Conservation (phyloP, 345 rosid genomes). For the Psidium friedrichsthalianum region DNA sequence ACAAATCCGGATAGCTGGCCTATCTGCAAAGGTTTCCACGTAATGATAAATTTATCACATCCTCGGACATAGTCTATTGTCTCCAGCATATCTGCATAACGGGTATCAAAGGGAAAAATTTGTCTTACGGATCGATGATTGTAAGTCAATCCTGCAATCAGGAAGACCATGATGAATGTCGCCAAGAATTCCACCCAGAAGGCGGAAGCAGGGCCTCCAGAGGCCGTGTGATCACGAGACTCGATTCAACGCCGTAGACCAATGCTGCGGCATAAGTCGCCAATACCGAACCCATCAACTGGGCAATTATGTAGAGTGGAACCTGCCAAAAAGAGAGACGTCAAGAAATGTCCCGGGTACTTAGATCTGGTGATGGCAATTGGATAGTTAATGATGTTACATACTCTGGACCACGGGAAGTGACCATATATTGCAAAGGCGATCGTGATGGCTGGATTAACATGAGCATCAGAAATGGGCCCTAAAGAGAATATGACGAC, state of each 20-base stretch:
- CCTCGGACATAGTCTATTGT: not conserved
- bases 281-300: slow-evolving; percentile 43
- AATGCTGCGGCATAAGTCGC: slow-evolving; percentile 49
- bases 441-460: slow-evolving; percentile 77
- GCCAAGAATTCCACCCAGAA: slow-evolving; percentile 78
- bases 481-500: slow-evolving; percentile 55
- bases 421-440: slow-evolving; percentile 64
- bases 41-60: not conserved
- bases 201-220: slow-evolving; percentile 44
- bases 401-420: slow-evolving; percentile 70
- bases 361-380: not conserved
- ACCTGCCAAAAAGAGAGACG: slow-evolving; percentile 25
- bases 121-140: slow-evolving; percentile 48
- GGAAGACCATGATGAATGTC: slow-evolving; percentile 53
- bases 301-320: slow-evolving; percentile 65
- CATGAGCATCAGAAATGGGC: slow-evolving; percentile 80
- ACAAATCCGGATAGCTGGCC: slow-evolving; percentile 53
- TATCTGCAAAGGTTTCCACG: slow-evolving; percentile 22
- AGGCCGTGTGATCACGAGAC: slow-evolving; percentile 53
- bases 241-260: slow-evolving; percentile 44
- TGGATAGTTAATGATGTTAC: not conserved
- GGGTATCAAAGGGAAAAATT: not conserved
- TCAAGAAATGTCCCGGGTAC: not conserved
- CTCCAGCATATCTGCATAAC: not conserved
- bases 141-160: slow-evolving; percentile 40